Percentiles rank a stretch among this genome's conserved stretches.
These are phyloP conservation scores for Claviceps lovelessii DNA, from an alignment of 2,329 filamentous ascomycete species.

Conservation along the genomic window DNA sequence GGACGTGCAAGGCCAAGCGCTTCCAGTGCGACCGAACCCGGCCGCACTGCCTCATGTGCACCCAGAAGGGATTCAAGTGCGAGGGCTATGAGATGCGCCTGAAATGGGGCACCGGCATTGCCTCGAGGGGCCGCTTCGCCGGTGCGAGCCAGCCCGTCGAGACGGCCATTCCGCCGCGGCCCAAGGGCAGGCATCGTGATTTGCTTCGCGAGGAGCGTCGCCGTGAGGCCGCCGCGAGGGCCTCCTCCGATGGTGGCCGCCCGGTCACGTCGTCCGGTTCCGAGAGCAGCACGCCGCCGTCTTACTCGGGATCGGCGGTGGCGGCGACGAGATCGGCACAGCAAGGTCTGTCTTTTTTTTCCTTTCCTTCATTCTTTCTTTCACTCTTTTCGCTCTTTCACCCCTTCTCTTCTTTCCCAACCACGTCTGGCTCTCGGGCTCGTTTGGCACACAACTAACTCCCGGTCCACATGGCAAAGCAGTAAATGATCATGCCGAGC, in stretches of 20 bases:
- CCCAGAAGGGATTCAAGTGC: constrained; percentile 1
- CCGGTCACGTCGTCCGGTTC: neutral
- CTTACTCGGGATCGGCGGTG: neutral
- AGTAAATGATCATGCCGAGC: neutral
- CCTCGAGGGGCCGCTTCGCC: constrained; percentile 2
- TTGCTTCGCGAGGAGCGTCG: constrained; percentile 1
- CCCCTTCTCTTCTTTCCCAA: too few relatives aligned
- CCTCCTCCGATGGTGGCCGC: neutral
- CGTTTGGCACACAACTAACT: too few relatives aligned
- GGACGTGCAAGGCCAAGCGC: constrained; percentile 2
- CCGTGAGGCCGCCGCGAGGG: neutral
- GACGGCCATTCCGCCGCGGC: neutral
- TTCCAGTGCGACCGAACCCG: constrained; percentile 3
- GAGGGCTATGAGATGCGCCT: constrained; percentile 3
- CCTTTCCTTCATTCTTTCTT: neutral
- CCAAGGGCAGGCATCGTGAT: constrained; percentile 3
- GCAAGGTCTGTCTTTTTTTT: neutral
- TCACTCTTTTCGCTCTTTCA: too few relatives aligned
- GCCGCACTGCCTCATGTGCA: neutral
- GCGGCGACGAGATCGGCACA: too few relatives aligned
- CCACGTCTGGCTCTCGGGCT: too few relatives aligned
- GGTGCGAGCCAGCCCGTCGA: constrained; percentile 1
- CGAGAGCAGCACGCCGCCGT: neutral
- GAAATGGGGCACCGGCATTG: constrained; percentile 3
- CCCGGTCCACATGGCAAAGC: too few relatives aligned